Evolutionary conservation across 2,329 filamentous ascomycete genomes (phyloP).

Genomic region (Aspergillus arachidicola): DNA sequence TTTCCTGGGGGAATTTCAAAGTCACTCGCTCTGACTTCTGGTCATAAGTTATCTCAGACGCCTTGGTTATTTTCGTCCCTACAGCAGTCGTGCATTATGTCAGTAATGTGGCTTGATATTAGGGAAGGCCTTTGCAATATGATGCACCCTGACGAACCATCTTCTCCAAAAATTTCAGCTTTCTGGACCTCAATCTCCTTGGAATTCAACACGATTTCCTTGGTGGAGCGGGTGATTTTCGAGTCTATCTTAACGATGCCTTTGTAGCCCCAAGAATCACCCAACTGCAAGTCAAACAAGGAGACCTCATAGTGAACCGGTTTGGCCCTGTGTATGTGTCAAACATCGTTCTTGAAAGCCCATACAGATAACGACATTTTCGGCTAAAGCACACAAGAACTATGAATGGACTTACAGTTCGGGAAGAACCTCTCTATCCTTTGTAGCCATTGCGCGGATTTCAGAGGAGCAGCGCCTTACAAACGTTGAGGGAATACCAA

Average conservation of each 20-base stretch:
- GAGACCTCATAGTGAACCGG: constrained; percentile 84
- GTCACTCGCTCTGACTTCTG: constrained; percentile 80
- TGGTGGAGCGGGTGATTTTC: constrained; percentile 70
- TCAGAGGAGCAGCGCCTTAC: constrained; percentile 45
- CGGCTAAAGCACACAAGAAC: neutral
- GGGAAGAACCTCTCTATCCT: constrained; percentile 50
- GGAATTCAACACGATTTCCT: constrained; percentile 79
- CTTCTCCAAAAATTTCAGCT: constrained; percentile 45
- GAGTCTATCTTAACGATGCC: constrained; percentile 81
- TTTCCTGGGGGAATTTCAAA: constrained; percentile 72
- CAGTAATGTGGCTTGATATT: constrained; percentile 1
- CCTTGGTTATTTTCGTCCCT: constrained; percentile 45
- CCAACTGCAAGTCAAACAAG: constrained; percentile 74
- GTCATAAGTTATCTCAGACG: constrained; percentile 76
- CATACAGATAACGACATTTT: neutral
- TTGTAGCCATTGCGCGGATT: constrained; percentile 45
- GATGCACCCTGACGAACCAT: constrained; percentile 32
- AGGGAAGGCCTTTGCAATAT: neutral
- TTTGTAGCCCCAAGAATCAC: constrained; percentile 76
- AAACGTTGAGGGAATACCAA: constrained; percentile 22
- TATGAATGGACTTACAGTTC: constrained; percentile 39
- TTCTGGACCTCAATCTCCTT: constrained; percentile 77
- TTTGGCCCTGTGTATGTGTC: constrained; percentile 61
- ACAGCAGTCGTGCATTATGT: neutral
- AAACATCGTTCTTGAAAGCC: constrained; percentile 5